Evolutionary conservation across 139 green algal genomes (phyloP).

Genomic region (Chlorella ohadii): DNA sequence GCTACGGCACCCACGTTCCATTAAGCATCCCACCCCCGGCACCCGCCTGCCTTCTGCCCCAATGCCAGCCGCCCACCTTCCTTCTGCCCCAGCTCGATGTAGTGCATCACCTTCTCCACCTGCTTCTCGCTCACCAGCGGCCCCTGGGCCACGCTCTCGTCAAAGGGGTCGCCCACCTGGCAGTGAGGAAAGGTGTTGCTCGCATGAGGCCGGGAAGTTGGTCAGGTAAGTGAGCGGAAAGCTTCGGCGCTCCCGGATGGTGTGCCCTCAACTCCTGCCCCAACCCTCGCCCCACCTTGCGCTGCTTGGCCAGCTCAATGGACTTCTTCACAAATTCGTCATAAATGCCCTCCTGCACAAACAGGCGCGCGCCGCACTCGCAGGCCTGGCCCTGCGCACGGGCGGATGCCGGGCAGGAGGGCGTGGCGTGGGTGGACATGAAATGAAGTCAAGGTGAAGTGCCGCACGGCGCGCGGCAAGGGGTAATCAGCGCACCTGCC

Average conservation of each 20-base stretch:
- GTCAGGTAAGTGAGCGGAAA: no score
- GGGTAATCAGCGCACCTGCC: no score
- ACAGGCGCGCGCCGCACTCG: slow-evolving; percentile 36
- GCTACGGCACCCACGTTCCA: neutral
- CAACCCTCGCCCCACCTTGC: slow-evolving; percentile 54
- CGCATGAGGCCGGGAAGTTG: no score
- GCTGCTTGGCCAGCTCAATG: slow-evolving; percentile 49
- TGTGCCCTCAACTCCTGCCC: no score
- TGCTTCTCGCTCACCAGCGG: slow-evolving; percentile 59
- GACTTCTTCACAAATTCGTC: slow-evolving; percentile 31
- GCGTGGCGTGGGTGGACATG: no score
- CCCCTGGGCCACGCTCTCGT: slow-evolving; percentile 52
- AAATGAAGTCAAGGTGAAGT: neutral
- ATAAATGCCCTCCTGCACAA: slow-evolving; percentile 35
- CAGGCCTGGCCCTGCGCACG: slow-evolving; percentile 29
- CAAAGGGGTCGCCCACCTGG: slow-evolving; percentile 64
- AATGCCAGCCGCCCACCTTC: slow-evolving; percentile 34
- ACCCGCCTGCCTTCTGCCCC: no score
- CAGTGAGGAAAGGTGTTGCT: neutral
- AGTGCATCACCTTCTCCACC: slow-evolving; percentile 65
- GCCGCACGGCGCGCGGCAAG: neutral
- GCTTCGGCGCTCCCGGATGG: no score
- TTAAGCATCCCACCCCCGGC: no score
- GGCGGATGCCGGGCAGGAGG: no score
- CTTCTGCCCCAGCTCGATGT: slow-evolving; percentile 58